Percentiles rank a stretch among this genome's conserved stretches.
Evolutionary conservation across 768 basidiomycete species (phyloP).

Genomic region (Xerocomus potaroensis): DNA sequence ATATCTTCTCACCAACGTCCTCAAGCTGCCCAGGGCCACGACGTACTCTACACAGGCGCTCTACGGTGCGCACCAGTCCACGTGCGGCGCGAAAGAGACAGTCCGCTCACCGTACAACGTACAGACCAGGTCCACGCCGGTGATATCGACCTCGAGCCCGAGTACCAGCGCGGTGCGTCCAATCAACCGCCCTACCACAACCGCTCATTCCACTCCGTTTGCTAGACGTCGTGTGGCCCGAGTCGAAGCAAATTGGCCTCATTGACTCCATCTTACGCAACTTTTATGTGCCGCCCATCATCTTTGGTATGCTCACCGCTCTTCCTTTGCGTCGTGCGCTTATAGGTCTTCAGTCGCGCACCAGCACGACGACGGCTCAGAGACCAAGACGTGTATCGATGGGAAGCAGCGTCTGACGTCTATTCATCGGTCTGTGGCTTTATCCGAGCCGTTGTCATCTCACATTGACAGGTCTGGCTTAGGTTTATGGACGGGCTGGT

Average conservation of each 20-base stretch:
- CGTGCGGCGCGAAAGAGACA: too few relatives aligned
- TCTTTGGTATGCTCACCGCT: conserved; percentile 50
- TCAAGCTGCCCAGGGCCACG: conserved; percentile 55
- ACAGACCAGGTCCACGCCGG: conserved; percentile 60
- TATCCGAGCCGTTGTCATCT: not conserved
- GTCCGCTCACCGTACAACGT: not conserved
- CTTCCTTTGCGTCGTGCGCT: not conserved
- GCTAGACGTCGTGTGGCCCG: conserved; percentile 76
- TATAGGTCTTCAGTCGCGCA: conserved; percentile 39
- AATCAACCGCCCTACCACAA: too few relatives aligned
- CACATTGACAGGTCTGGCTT: conserved; percentile 1
- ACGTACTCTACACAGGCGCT: conserved; percentile 61
- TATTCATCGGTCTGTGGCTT: conserved; percentile 54
- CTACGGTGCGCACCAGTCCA: conserved; percentile 37
- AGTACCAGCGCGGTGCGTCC: conserved; percentile 71
- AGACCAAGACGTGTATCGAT: conserved; percentile 67
- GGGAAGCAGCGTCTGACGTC: conserved; percentile 81
- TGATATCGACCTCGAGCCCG: conserved; percentile 70
- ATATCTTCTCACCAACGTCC: conserved; percentile 38
- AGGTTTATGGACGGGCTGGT: conserved; percentile 73
- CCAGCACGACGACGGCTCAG: conserved; percentile 55
- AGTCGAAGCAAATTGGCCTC: conserved; percentile 66
- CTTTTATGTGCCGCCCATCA: conserved; percentile 75
- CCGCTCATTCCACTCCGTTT: too few relatives aligned
- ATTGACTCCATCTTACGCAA: conserved; percentile 78